Evolutionary conservation across 768 basidiomycete species (phyloP), one percentile per base, ranked within the genome.

Genomic region (Dioszegia crocea): DNA sequence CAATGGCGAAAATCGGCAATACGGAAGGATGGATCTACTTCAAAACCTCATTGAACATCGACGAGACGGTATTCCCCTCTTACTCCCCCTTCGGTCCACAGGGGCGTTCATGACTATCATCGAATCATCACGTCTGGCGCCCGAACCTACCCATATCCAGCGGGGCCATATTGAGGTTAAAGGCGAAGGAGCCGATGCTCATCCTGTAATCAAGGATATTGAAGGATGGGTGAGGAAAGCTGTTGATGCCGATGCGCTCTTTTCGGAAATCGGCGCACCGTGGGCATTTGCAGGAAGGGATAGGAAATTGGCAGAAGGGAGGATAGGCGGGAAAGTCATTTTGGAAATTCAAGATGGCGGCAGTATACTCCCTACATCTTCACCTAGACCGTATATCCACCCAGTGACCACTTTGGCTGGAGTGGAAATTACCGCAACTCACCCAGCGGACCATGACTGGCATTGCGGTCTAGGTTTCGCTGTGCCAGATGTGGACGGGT

Each of bases 371-470:
- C 52, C 59, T 10, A 29, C 50, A 11, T 60, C 59, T 10, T 43
- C 59, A 1, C 51, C 59, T 23, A 27, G 59, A 39, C 59, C 59
- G 0, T 60, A 60, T 19, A 46, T 60, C 17, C 59, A 60, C 23
- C 59, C 59, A 17, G 21, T 60, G 1, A 26, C 43, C 6, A 53
- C 59, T 6, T 27, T 60, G 8, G 21, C 41, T 11, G 59, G 59
- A 17, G 52, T 60, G 12, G 51, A 60, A 23, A 43, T 60, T 24
- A 54, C 59, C 4, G 52, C 59, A 4, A 54, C 59, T 1, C 59
- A 44, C 10, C 59, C 59, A 23, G 40, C 59, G 36, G 59, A 60
- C 27, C 59, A 60, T 27, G 59, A 60, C 27, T 60, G 59, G 59
- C 59, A 60, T 31, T 50, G 33, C 19, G 59, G 59, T 3, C 31